These are phyloP conservation scores for Sporothrix schenckii DNA, from an alignment of 2,329 filamentous ascomycete genomes.

Conservation along the genomic window DNA sequence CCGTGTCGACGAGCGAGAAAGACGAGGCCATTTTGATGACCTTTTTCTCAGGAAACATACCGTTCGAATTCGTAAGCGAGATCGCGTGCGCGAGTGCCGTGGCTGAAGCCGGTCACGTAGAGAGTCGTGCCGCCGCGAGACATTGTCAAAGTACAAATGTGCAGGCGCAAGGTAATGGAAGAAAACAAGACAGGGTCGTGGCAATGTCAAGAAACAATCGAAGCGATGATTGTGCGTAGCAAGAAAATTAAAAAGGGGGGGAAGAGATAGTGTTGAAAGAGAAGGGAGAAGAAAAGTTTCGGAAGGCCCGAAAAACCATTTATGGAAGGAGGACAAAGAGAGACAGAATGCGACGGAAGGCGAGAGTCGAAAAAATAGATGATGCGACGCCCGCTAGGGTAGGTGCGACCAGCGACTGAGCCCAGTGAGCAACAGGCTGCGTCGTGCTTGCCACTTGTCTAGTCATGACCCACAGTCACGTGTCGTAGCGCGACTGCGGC, in stretches of 20 bases:
- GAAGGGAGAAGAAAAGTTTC: neutral
- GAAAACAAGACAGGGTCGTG: neutral
- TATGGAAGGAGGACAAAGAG: constrained; percentile 19
- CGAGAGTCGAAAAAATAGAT: constrained; percentile 30
- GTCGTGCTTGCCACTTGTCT: constrained; percentile 14
- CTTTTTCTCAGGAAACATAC: constrained; percentile 66
- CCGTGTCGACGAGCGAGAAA: constrained; percentile 15
- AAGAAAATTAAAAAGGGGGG: neutral
- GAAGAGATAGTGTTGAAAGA: constrained; percentile 1
- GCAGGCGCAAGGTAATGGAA: constrained; percentile 24
- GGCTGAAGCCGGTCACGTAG: constrained; percentile 98
- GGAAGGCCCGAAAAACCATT: constrained; percentile 1
- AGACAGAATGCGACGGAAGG: constrained; percentile 25
- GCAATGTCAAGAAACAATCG: neutral
- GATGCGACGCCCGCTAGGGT: constrained; percentile 26
- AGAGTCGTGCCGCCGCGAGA: constrained; percentile 92
- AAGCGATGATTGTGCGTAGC: neutral
- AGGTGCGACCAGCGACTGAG: constrained; percentile 6
- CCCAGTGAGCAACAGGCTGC: neutral
- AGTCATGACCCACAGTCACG: constrained; percentile 21
- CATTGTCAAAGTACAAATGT: constrained; percentile 57
- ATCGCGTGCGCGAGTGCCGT: constrained; percentile 97
- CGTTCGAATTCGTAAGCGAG: constrained; percentile 99
- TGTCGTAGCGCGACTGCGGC: constrained; percentile 15
- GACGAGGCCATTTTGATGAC: constrained; percentile 19